phyloP scores from a whole-genome alignment of 805 yeast species.

The Saccharomycopsis oosterbeekiorum region DNA sequence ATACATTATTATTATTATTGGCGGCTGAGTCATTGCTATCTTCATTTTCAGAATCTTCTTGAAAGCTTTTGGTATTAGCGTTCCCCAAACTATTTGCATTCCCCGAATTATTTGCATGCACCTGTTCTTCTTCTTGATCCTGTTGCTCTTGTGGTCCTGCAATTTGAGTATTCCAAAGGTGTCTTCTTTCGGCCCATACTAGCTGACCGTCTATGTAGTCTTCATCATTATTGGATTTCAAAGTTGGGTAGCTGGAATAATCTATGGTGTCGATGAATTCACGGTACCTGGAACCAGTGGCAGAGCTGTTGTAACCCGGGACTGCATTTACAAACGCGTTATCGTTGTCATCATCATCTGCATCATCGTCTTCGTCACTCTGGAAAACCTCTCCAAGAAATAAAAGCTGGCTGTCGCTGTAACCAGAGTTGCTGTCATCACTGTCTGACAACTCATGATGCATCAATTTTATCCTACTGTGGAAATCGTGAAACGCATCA shows the following conservation, averaged over 20 bases:
- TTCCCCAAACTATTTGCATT: too few relatives aligned
- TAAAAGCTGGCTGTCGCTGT: not conserved
- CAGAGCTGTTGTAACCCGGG: not conserved
- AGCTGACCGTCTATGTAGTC: not conserved
- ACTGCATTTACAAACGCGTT: not conserved
- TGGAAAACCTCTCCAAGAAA: not conserved
- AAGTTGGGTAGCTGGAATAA: not conserved
- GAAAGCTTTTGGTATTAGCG: not conserved
- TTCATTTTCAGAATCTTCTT: too few relatives aligned
- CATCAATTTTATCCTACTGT: not conserved
- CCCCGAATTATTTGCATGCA: too few relatives aligned
- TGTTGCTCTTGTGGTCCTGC: not conserved
- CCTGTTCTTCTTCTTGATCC: too few relatives aligned
- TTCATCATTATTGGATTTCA: not conserved
- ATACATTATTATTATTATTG: not conserved
- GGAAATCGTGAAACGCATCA: not conserved
- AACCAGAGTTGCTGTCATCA: not conserved
- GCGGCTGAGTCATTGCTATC: too few relatives aligned
- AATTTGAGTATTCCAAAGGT: not conserved
- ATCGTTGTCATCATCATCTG: not conserved
- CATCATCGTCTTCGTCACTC: not conserved
- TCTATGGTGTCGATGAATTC: not conserved
- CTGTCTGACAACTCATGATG: not conserved
- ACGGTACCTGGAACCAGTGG: not conserved
- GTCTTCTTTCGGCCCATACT: not conserved